These are phyloP conservation scores for Penicillium longicatenatum DNA, from an alignment of 495 filamentous ascomycete genomes.

Conservation along the genomic window DNA sequence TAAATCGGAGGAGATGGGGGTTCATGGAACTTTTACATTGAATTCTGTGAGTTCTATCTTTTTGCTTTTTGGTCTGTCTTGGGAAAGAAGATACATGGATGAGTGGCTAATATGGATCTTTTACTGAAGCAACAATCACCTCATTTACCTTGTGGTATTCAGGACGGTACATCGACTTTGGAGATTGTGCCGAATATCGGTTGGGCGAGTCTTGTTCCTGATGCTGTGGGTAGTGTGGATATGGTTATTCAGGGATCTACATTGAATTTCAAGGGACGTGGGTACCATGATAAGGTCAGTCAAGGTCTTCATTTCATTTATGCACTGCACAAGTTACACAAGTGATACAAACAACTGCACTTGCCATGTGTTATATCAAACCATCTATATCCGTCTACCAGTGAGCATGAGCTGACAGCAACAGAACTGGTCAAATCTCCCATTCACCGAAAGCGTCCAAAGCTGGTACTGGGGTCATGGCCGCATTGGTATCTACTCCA, in stretches of 20 bases:
- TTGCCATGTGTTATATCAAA: too few relatives aligned
- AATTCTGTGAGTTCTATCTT: slow-evolving; percentile 15
- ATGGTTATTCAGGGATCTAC: slow-evolving; percentile 27
- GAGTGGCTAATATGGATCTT: neutral
- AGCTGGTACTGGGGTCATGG: slow-evolving; percentile 48
- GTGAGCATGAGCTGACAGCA: neutral
- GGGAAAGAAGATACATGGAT: neutral
- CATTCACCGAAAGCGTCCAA: slow-evolving; percentile 21
- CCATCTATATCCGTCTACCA: neutral
- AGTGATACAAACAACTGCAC: too few relatives aligned
- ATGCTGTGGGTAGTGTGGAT: slow-evolving; percentile 31
- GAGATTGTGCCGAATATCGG: slow-evolving; percentile 33
- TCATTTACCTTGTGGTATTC: slow-evolving; percentile 25
- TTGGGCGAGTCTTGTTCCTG: slow-evolving; percentile 40
- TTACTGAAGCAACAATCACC: neutral
- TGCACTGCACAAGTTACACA: too few relatives aligned
- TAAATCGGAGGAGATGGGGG: slow-evolving; percentile 17
- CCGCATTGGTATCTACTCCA: slow-evolving; percentile 37
- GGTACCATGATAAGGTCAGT: slow-evolving; percentile 45
- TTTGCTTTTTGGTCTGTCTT: neutral
- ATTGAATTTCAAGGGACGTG: slow-evolving; percentile 37
- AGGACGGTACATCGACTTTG: slow-evolving; percentile 16
- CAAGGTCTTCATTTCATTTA: neutral
- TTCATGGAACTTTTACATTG: slow-evolving; percentile 18
- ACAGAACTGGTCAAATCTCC: slow-evolving; percentile 36